Conservation (phyloP, 169 alveolate species). For the Plasmodium knowlesi region DNA sequence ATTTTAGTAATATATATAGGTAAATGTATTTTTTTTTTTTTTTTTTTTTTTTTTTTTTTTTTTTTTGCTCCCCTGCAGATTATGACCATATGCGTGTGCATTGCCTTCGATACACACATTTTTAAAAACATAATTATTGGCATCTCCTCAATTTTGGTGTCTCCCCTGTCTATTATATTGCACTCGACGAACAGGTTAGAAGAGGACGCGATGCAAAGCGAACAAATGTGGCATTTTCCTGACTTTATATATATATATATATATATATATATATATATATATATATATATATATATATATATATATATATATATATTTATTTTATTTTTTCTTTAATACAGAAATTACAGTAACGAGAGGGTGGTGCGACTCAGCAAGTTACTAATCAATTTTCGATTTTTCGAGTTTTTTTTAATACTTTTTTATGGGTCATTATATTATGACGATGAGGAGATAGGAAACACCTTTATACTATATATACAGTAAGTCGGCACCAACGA, state of each 20-base stretch:
- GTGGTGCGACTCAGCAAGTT: constrained; percentile 68
- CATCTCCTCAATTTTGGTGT: constrained; percentile 66
- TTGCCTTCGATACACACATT: constrained; percentile 72
- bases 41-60: background rate
- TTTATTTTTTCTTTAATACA: constrained; percentile 1
- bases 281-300: too few species aligned
- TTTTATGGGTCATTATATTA: constrained; percentile 71
- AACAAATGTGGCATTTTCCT: background rate
- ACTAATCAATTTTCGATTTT: constrained; percentile 65
- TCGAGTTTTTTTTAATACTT: constrained; percentile 72
- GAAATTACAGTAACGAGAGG: constrained; percentile 71
- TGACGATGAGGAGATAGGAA: constrained; percentile 72
- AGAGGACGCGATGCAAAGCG: background rate
- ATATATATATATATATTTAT: too few species aligned
- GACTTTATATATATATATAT: background rate
- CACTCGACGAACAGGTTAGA: constrained; percentile 62
- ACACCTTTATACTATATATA: constrained; percentile 32
- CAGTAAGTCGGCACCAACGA: constrained; percentile 21
- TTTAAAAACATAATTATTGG: constrained; percentile 74
- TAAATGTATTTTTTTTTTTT: background rate
- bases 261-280: too few species aligned
- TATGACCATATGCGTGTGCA: constrained; percentile 72
- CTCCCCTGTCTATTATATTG: constrained; percentile 63
- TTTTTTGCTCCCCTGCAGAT: constrained; percentile 4
- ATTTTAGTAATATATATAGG: background rate